These are phyloP conservation scores for Myxozyma vanderwaltii DNA, from an alignment of 805 yeast genomes.

Conservation along the genomic window DNA sequence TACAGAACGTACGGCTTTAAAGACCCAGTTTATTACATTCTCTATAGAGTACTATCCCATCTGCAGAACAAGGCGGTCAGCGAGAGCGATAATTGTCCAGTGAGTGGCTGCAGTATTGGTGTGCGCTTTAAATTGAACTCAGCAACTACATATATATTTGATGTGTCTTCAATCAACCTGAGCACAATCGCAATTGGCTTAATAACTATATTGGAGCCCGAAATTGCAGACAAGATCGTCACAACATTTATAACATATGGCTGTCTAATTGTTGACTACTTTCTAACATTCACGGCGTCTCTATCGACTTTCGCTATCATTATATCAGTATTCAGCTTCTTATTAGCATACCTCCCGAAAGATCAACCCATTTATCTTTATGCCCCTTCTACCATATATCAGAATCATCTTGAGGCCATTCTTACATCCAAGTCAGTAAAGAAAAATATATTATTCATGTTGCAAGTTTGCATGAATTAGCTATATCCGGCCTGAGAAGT, in stretches of 20 bases:
- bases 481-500: no score
- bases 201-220: slow-evolving; percentile 17
- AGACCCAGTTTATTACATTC: not conserved
- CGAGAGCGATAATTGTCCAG: slow-evolving; percentile 17
- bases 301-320: not conserved
- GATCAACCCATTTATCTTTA: not conserved
- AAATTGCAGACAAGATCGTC: slow-evolving; percentile 12
- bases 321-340: not conserved
- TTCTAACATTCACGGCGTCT: slow-evolving; percentile 1
- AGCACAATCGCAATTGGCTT: slow-evolving; percentile 22
- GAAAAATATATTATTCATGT: no score
- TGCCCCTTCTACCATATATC: no score
- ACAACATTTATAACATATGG: not conserved
- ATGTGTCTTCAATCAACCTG: slow-evolving; percentile 2
- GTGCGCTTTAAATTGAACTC: not conserved
- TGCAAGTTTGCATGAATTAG: no score
- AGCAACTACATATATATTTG: not conserved
- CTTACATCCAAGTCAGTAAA: no score
- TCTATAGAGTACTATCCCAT: slow-evolving; percentile 15
- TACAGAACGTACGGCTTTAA: not conserved
- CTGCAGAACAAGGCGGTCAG: slow-evolving; percentile 20
- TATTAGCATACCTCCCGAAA: not conserved
- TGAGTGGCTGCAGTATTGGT: slow-evolving; percentile 17
- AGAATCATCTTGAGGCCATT: no score
- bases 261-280: not conserved